These are phyloP conservation scores for Discostella stelligera DNA, from an alignment of 352 stramenopile genomes.

Conservation along the genomic window DNA sequence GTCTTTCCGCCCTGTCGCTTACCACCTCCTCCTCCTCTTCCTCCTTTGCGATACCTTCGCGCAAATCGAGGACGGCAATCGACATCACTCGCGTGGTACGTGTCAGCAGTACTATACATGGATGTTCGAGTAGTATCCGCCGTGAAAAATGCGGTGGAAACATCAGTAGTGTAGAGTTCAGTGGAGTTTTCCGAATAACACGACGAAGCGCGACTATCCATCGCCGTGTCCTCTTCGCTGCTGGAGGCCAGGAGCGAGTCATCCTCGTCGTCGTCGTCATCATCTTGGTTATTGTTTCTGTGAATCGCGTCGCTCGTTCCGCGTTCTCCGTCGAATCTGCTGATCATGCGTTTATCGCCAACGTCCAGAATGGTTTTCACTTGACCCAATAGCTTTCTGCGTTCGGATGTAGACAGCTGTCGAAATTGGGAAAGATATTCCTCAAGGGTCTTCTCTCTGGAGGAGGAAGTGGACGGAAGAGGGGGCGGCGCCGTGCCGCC, in stretches of 20 bases:
- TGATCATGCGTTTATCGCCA: neutral
- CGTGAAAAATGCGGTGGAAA: too few species aligned
- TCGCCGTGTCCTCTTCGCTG: too few species aligned
- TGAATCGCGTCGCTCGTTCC: neutral
- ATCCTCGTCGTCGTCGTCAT: too few species aligned
- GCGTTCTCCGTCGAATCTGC: neutral
- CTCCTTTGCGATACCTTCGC: neutral
- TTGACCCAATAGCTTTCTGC: neutral
- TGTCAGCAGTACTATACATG: neutral
- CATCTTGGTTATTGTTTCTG: too few species aligned
- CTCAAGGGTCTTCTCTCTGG: neutral
- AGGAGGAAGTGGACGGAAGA: neutral
- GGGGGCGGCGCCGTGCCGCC: too few species aligned
- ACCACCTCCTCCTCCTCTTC: neutral
- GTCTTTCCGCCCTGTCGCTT: neutral
- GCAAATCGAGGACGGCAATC: neutral
- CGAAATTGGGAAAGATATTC: neutral
- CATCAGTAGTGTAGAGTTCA: too few species aligned
- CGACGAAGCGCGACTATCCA: too few species aligned
- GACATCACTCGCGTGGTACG: neutral
- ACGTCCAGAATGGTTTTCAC: neutral
- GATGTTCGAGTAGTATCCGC: neutral
- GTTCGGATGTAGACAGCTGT: neutral
- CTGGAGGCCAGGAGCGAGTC: too few species aligned
- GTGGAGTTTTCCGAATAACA: too few species aligned